Base-by-base conservation (phyloP, 352 stramenopile species). In the Pythium insidiosum region DNA sequence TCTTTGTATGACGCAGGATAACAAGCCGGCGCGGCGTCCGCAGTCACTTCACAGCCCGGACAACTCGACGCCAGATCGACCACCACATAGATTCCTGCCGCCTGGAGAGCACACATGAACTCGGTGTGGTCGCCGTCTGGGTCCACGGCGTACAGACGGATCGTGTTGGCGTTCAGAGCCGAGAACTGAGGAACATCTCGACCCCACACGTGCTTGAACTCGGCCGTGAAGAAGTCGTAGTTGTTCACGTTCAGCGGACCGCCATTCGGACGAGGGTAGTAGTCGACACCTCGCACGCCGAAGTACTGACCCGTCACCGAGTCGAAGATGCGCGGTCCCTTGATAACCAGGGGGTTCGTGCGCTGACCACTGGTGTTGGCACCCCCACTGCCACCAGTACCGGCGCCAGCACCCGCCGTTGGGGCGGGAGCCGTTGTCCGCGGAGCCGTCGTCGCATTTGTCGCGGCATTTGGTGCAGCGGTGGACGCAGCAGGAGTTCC, bases 81-180 rank as follows among this genome's bases (percentile, higher is more conserved):
- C 4, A 86, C 42, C 21, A 84, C 76, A 55, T 88, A 84, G 47
- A 95, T 93, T 12, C 84, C 84, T 7, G 67, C 68, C 11, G 66
- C 43, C 39, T 84, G 60, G 13, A 94, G 53, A 13, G 72, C 75
- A 46, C 81, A 94, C 81, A 95, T 95, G 47, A 95, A 95, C 11
- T 61, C 61, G 33, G 77, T 75, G 59, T 95, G 84, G 50, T 86
- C 72, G 31, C 63, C 38, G 3, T 58, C 46, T 6, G 79, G 66
- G 45, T 95, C 77, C 16, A 95, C 79, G 13, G 77, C 60, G 51
- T 95, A 94, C 6, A 95, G 61, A 38, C 81, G 76, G 28, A 95
- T 74, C 20, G 76, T 57, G 47, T 94, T 95, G 42, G 84, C 68
- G 19, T 53, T 65, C 16, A 94, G 56, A n/a, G 74, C 64, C 20